Base-by-base conservation (phyloP, 2,329 filamentous ascomycete genomes). In the Arthrobotrys iridis region DNA sequence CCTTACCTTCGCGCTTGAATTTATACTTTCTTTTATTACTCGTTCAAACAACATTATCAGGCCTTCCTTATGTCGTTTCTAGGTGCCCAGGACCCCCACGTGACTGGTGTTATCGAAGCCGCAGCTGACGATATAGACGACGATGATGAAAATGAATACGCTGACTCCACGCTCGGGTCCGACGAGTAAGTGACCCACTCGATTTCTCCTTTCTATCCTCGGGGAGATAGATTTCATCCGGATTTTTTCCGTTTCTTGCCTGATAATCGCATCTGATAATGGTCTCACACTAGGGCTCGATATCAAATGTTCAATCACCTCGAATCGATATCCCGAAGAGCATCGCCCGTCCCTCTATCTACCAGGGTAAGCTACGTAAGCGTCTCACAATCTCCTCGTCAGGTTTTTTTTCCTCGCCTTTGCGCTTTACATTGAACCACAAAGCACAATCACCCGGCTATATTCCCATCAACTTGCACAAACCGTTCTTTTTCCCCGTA, bases 21-120 rank as follows among this genome's bases (percentile, higher is more conserved):
- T 28, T 58, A 22, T 65, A 48, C 41, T 55, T 55, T 50, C n/a
- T 45, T 33, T 60, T 60, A 30, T 26, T 41, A 24, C 20, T 46
- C 52, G 20, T 58, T 62, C 22, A 55, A 33, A 62, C 43, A 55
- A 60, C 33, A 59, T 58, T 41, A 62, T 45, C 41, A 71, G 60
- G 60, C 70, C 62, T 46, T 62, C 70, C 70, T 41, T 74, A 74
- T 74, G 70, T 74, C 70, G 62, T 65, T 62, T 58, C 70, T 50
- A 74, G 70, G 70, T 67, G 70, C 70, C 57, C 70, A 74, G 62
- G 62, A 74, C 70, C 70, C 70, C 62, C 70, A 74, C 50, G 63
- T 74, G 48, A 74, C 70, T 67, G 70, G 70, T 67, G 55, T 67
- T 67, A 66, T 74, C 55, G 70, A 74, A 74, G 70, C 70, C 55